These are phyloP conservation scores for Moesziomyces globuligerus DNA, from an alignment of 1,284 basidiomycete species.

Conservation along the genomic window DNA sequence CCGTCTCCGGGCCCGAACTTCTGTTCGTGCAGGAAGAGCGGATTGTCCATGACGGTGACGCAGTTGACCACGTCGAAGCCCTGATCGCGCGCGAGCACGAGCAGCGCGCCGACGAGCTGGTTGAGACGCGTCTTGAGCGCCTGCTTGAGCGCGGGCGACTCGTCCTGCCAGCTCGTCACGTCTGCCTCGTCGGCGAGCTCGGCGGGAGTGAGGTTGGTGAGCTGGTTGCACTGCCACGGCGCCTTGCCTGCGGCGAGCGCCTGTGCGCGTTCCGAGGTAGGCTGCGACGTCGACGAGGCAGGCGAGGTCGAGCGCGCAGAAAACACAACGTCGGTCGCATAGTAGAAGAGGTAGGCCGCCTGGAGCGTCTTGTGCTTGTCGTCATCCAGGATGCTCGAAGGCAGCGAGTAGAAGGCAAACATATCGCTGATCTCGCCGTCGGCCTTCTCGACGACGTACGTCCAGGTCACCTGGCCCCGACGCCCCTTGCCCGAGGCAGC, in stretches of 20 bases:
- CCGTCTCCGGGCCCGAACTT: slow-evolving; percentile 93
- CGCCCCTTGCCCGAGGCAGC: slow-evolving; percentile 58
- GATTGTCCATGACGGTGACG: slow-evolving; percentile 93
- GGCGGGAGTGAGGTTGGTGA: slow-evolving; percentile 43
- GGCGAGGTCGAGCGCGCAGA: background rate
- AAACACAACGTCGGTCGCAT: slow-evolving; percentile 70
- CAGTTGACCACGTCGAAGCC: slow-evolving; percentile 97
- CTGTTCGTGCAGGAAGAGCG: slow-evolving; percentile 78
- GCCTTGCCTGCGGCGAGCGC: slow-evolving; percentile 23
- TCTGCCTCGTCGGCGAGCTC: slow-evolving; percentile 55
- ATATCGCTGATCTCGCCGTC: slow-evolving; percentile 88
- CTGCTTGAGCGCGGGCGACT: slow-evolving; percentile 73
- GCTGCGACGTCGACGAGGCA: slow-evolving; percentile 11
- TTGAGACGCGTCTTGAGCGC: slow-evolving; percentile 78
- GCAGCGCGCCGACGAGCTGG: slow-evolving; percentile 78
- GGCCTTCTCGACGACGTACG: slow-evolving; percentile 94
- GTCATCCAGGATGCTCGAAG: slow-evolving; percentile 81
- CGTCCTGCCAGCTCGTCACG: slow-evolving; percentile 53
- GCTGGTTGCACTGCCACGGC: slow-evolving; percentile 45
- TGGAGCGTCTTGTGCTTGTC: slow-evolving; percentile 75
- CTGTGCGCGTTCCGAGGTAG: slow-evolving; percentile 21
- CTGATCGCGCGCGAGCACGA: slow-evolving; percentile 80
- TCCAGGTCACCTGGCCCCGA: slow-evolving; percentile 87
- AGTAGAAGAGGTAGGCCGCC: slow-evolving; percentile 93
- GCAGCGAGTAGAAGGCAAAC: slow-evolving; percentile 95